Evolutionary conservation across 1,139 yeast genomes (phyloP), one percentile per base, ranked within the genome.

Genomic region (Pneumocystis murina): DNA sequence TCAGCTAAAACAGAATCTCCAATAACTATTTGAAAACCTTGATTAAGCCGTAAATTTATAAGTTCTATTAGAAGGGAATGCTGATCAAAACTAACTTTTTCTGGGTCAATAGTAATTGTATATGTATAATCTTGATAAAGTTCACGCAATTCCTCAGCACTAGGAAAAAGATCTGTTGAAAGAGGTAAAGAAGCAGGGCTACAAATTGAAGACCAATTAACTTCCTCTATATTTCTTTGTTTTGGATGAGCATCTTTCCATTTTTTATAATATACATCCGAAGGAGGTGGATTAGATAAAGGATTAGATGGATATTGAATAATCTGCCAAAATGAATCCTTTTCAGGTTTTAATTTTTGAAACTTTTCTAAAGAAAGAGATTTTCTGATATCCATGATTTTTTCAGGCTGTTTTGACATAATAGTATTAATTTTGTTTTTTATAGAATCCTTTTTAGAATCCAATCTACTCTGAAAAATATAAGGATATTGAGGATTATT

Each of bases 171-270:
- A 0, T 86, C 82, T 0, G 95, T 84, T 0, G 88, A 84, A 0
- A 86, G 77, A 0, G 99, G 99, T 33, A 94, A 76, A 3, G 95
- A 85, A 0, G 97, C 97, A 0, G 99, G 99, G 0, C 96, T 84
- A 43, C 89, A 86, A 64, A 94, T 79, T 0, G 97, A 91, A 65
- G 88, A 81, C 98, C 98, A 94, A 71, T 91, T 91, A 60, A 91
- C 85, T 14, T 82, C 78, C 68, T 84, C 59, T 33, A 65, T 65
- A 7, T 63, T 60, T 14, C 67, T 64, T 30, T 64, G 64, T n/a
- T 69, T 66, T 33, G 69, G 68, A 57, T 68, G 69, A 20, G 69
- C 67, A 73, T 87, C 89, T 64, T 84, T 85, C 98, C 98, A 94
- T 67, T 95, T 80, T 58, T 87, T 82, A 71, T 82, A 82, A 33